Base-by-base conservation (phyloP, 768 basidiomycete species). In the Rhodotorula sphaerocarpa region DNA sequence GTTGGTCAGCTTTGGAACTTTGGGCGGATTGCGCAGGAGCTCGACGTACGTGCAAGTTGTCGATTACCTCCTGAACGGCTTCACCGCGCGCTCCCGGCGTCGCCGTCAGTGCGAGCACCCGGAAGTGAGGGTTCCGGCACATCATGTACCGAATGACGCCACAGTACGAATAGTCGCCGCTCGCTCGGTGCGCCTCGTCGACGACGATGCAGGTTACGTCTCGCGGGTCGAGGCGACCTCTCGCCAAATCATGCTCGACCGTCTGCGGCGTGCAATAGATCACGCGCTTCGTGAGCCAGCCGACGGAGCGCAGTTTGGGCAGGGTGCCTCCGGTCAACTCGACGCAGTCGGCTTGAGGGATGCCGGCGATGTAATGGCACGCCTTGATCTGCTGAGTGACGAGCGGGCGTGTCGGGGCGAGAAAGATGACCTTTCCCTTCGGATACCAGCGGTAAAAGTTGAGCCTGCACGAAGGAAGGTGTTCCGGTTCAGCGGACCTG, bases 351-450 rank as follows among this genome's bases (percentile, higher is more conserved):
- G 77, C 79, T 9, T 87, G 87, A 23, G 91, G 88, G 55, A 97
- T 96, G 10, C 95, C 95, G 70, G 92, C 96, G 7, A 85, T 84
- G 73, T 85, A 80, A 71, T 95, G 95, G 73, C 89, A 96, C 3
- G 95, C 92, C 54, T 86, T 83, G 43, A 96, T 83, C 72, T 99
- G 95, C 73, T 99, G 95, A 7, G 88, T 83, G 30, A 99, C 95
- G 10, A 99, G 81, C 7, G 95, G 95, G 72, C 92, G 93, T 4
- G 95, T 91, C 3, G 93, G 93, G 0, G 93, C 93, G 50, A 96
- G 84, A 72, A 99, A 99, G 36, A 97, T 80, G 21, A 97, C 85
- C 71, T 90, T 92, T 23, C 89, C 88, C 50, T 86, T 80, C 0
- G 91, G 89, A 74, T 87, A 93, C 90, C 90, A 93, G 41, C 87